phyloP scores from a whole-genome alignment of 805 yeast species.

The Kazachstania bromeliacearum region DNA sequence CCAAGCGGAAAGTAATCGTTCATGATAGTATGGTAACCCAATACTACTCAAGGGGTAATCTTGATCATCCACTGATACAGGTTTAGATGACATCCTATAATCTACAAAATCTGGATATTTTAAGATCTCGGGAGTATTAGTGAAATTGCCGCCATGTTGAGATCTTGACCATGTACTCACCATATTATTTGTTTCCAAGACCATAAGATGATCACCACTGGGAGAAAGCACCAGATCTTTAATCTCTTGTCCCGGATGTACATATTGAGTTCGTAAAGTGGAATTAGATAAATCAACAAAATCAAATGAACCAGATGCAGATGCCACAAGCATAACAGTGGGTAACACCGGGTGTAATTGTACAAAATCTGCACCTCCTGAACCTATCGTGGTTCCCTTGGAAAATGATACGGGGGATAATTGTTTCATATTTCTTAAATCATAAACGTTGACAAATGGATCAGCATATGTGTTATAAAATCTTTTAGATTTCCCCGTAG shows the following conservation, averaged over 20 bases:
- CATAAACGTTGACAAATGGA: constrained; percentile 76
- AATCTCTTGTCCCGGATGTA: constrained; percentile 30
- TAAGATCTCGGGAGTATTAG: constrained; percentile 34
- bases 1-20: constrained; percentile 72
- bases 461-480: constrained; percentile 53
- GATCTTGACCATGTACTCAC: constrained; percentile 31
- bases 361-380: constrained; percentile 80
- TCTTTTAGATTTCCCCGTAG: constrained; percentile 72
- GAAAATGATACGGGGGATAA: constrained; percentile 79
- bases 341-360: constrained; percentile 81
- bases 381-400: constrained; percentile 28
- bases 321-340: constrained; percentile 62
- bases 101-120: constrained; percentile 46
- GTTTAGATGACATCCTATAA: constrained; percentile 23
- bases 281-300: constrained; percentile 79
- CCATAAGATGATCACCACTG: constrained; percentile 68
- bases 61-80: constrained; percentile 34
- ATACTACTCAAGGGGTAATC: constrained; percentile 54
- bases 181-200: constrained; percentile 54
- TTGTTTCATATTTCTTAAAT: constrained; percentile 60
- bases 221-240: constrained; percentile 30
- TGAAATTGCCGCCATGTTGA: constrained; percentile 14
- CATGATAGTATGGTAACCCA: constrained; percentile 83
- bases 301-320: constrained; percentile 74
- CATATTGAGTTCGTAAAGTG: constrained; percentile 31